These are phyloP conservation scores for Ballota nigra DNA, from an alignment of 257 asterid species.

Conservation along the genomic window DNA sequence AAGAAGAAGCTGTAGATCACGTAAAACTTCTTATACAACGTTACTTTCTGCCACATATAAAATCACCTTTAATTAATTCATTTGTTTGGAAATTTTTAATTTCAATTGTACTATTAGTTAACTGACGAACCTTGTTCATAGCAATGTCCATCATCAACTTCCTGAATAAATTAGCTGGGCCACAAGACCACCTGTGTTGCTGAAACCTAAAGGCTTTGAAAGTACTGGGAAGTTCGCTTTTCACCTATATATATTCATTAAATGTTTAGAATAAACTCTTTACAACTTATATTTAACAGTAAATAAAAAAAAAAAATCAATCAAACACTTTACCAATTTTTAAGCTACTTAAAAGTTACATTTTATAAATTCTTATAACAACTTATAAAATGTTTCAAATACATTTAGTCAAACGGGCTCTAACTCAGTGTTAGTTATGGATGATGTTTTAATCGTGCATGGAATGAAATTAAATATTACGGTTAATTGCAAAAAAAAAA, in stretches of 20 bases:
- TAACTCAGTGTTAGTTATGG: too few species aligned
- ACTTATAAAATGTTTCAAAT: too few species aligned
- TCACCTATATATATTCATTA: too few species aligned
- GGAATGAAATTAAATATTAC: too few species aligned
- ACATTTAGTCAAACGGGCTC: too few species aligned
- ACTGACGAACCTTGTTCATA: constrained; percentile 59
- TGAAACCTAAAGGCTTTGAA: constrained; percentile 93
- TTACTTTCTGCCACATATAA: constrained; percentile 57
- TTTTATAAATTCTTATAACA: too few species aligned
- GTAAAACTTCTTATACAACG: constrained; percentile 78
- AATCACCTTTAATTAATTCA: background rate
- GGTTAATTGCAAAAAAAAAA: too few species aligned
- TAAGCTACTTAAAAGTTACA: too few species aligned
- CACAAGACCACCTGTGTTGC: constrained; percentile 98
- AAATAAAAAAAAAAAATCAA: too few species aligned
- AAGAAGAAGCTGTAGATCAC: constrained; percentile 99
- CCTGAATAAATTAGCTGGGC: constrained; percentile 91
- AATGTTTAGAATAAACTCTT: background rate
- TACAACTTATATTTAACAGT: too few species aligned
- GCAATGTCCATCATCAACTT: constrained; percentile 88
- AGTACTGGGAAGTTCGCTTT: constrained; percentile 95
- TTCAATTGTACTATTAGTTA: background rate
- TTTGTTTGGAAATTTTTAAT: background rate
- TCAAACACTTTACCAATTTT: too few species aligned
- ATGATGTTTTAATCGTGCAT: too few species aligned